Evolutionary conservation across 176 grass and related monocot species (phyloP), one percentile per base, ranked within the genome.

Genomic region (Paspalum notatum): DNA sequence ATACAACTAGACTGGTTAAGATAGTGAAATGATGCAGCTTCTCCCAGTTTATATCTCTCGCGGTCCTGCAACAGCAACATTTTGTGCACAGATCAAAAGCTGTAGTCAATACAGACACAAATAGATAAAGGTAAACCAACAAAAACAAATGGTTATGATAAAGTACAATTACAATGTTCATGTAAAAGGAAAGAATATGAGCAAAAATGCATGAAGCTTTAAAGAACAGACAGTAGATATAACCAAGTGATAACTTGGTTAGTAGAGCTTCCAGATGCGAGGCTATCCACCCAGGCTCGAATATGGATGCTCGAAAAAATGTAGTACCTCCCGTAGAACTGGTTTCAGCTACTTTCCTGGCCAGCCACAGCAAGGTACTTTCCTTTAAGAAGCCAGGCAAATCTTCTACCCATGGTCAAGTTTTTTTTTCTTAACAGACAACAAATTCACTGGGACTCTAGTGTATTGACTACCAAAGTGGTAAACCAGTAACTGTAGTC

Each of bases 1-100:
- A 92, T 89, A 74, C 95, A 94, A 52, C 90, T 91, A 77, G 95
- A 98, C 64, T 98, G 95, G 60, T 98, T 98, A 87, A 98, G 88
- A 87, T 98, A 98, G 75, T 93, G 95, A 85, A 91, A 98, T 51
- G 76, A 92, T 81, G 77, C 82, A 12, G 95, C 83, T 79, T 98
- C 85, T 53, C 62, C 92, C 81, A 98, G 48, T 83, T 94, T 94
- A 88, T 87, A 98, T 81, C 86, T 94, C 80, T 94, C 83, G 66
- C 86, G 69, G 25, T 98, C 95, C 95, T 98, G 80, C 69, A 74
- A 75, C 18, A 80, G 10, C 50, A 80, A 37, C 24, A 84, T 75
- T 81, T 87, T 39, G 40, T 61, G 56, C 44, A 41, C 42, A 58
- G 8, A 57, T 85, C 59, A 77, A 57, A 51, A 89, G 50, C 57